Conservation (phyloP, 257 asterid genomes). For the Eucommia ulmoides region DNA sequence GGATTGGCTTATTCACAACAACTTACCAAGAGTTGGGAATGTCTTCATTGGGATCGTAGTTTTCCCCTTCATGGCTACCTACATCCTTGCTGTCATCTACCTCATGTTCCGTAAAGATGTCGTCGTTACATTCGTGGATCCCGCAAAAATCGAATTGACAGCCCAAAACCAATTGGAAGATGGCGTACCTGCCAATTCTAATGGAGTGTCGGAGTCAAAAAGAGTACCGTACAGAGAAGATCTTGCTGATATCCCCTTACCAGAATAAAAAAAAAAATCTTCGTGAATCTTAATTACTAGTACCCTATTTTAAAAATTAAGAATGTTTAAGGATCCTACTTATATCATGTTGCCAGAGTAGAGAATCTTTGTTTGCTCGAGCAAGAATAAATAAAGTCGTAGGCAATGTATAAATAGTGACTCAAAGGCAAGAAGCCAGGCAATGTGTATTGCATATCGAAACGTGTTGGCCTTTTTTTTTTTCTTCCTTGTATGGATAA, state of each 20-base stretch:
- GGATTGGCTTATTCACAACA: conserved; percentile 53
- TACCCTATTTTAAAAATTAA: no score
- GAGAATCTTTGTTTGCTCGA: no score
- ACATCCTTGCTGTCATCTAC: conserved; percentile 50
- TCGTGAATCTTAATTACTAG: no score
- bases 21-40: conserved; percentile 53
- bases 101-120: conserved; percentile 77
- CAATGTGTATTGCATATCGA: no score
- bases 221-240: conserved; percentile 52
- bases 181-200: conserved; percentile 16
- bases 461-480: no score
- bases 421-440: no score
- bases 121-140: conserved; percentile 44
- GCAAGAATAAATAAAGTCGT: no score
- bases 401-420: no score
- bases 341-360: no score
- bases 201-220: conserved; percentile 14
- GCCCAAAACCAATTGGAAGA: conserved; percentile 33
- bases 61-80: conserved; percentile 63
- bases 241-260: conserved; percentile 44
- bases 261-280: no score
- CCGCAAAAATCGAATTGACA: conserved; percentile 22
- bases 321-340: no score
- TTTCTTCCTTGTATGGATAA: no score
- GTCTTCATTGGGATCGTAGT: conserved; percentile 61